Evolutionary conservation across 108 stramenopile genomes (phyloP), one percentile per base, ranked within the genome.

Genomic region (Parietichytrium sp.): DNA sequence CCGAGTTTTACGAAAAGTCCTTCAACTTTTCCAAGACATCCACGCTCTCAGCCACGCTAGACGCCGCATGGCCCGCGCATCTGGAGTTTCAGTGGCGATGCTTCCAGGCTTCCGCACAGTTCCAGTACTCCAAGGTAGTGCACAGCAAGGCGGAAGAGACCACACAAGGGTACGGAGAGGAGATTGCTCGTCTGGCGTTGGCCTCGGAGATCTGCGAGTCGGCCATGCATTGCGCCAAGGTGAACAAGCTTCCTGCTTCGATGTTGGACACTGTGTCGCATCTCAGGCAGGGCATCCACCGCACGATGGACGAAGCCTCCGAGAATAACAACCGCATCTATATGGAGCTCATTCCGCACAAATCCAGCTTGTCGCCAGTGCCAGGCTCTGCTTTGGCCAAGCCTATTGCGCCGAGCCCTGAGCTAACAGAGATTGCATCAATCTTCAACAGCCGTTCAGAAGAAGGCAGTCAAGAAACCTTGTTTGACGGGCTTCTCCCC

Each of bases 71-170:
- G 86, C 25, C 79, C n/a, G 3, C 20, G 4, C 26, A 80, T 25
- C 15, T 52, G 12, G 83, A 86, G n/a, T 86, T 86, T 6, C 86
- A 86, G 52, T n/a, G 26, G 18, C 55, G 47, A 4, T 82, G 83
- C 80, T 86, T 86, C 52, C 38, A 54, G 36, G 86, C 82, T 3
- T 83, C 80, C 20, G 50, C 86, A 4, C 48, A 81, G 15, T 81
- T 53, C 61, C 81, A 81, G 83, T 30, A 81, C 27, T 50, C 81
- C 3, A 54, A 54, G 26, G 80, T 79, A 3, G 50, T 45, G 8
- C 53, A 54, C 0, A 55, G 80, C 16, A 13, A 29, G 3, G 85
- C 85, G 16, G 78, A 51, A n/a, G 52, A 83, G 25, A 27, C 31
- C 0, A 79, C 53, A 29, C 49, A 80, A 54, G 80, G 83, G 8